Conservation (phyloP, 2,329 filamentous ascomycete species). For the Onygenales sp. region DNA sequence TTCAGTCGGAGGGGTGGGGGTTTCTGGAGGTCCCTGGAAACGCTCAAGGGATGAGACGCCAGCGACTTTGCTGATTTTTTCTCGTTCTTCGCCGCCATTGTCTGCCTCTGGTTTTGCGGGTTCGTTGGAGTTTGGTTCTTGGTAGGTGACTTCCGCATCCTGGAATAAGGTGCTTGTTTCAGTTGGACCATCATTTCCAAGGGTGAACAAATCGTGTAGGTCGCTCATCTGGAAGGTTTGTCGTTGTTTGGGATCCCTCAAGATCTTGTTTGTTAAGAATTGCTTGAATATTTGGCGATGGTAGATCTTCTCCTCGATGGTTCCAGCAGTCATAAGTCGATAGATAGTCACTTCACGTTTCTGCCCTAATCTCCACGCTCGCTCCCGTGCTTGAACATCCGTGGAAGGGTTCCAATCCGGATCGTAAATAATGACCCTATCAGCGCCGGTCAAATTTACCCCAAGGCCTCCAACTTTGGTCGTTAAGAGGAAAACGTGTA, state of each 20-base stretch:
- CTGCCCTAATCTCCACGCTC: constrained; percentile 91
- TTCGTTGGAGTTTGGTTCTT: constrained; percentile 23
- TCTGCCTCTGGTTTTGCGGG: constrained; percentile 12
- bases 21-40: constrained; percentile 42
- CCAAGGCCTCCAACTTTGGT: constrained; percentile 93
- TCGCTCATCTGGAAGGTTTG: constrained; percentile 86
- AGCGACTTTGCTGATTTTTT: constrained; percentile 44
- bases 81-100: constrained; percentile 23
- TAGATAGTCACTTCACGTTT: constrained; percentile 94
- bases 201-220: constrained; percentile 81
- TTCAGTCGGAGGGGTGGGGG: constrained; percentile 13
- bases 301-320: constrained; percentile 98
- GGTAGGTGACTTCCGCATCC: constrained; percentile 68
- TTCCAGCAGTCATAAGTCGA: constrained; percentile 93
- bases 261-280: constrained; percentile 90
- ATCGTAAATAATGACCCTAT: constrained; percentile 95
- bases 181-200: constrained; percentile 61
- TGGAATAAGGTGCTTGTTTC: constrained; percentile 82
- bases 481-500: constrained; percentile 86
- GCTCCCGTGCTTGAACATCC: constrained; percentile 86
- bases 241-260: constrained; percentile 87
- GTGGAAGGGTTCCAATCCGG: constrained; percentile 99
- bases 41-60: constrained; percentile 58
- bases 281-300: constrained; percentile 98
- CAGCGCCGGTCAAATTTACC: constrained; percentile 87